Percentiles rank a stretch among this genome's conserved stretches.
phyloP scores from a whole-genome alignment of 108 stramenopile genomes.

The Skeletonema menzelii region DNA sequence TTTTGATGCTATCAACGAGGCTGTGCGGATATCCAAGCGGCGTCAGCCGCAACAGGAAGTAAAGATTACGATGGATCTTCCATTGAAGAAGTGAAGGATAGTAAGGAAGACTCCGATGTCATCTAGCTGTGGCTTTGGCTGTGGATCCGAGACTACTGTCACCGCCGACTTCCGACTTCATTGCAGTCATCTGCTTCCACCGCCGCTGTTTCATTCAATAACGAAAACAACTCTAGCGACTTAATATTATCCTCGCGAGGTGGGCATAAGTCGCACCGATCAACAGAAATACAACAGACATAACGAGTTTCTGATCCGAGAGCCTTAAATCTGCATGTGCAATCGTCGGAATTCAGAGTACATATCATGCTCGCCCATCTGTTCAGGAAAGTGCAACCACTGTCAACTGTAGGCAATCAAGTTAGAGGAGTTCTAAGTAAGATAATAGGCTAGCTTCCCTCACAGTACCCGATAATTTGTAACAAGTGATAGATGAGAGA shows the following conservation, averaged over 20 bases:
- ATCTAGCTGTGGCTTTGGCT: constrained; percentile 58
- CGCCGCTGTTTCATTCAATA: neutral
- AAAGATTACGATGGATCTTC: constrained; percentile 46
- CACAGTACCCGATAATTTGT: too few species aligned
- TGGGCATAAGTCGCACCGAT: constrained; percentile 14
- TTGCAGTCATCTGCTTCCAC: neutral
- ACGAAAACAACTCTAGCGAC: neutral
- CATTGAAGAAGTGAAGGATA: constrained; percentile 22
- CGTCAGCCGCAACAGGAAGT: neutral
- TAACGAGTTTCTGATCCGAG: constrained; percentile 34
- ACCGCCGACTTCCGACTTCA: neutral
- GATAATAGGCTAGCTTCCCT: too few species aligned
- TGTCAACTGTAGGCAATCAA: too few species aligned
- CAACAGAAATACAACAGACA: constrained; percentile 5
- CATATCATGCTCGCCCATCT: too few species aligned
- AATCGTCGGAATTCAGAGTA: too few species aligned
- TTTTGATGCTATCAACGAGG: constrained; percentile 77
- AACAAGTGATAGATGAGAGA: too few species aligned
- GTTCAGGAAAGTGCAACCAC: too few species aligned
- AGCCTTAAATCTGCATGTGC: too few species aligned
- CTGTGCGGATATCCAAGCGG: constrained; percentile 50
- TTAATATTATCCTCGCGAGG: neutral
- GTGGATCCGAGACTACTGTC: neutral
- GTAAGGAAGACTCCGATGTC: constrained; percentile 61
- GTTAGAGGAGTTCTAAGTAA: too few species aligned